phyloP scores from a whole-genome alignment of 306 rosid genomes.

The Fragaria vesca region DNA sequence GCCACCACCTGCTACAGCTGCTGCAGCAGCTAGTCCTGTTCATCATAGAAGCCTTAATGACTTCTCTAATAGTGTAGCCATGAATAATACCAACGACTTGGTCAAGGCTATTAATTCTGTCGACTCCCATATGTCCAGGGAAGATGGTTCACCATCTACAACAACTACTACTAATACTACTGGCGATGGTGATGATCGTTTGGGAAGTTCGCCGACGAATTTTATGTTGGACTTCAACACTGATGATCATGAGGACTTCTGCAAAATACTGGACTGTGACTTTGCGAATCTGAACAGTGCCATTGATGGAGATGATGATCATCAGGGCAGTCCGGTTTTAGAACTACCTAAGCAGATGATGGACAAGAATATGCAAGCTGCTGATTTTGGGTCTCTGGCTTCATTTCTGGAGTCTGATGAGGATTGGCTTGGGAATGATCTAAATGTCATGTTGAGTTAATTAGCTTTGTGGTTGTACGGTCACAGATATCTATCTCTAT shows the following conservation, averaged over 20 bases:
- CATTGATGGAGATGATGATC: not conserved
- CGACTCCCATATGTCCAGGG: not conserved
- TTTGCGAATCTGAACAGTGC: not conserved
- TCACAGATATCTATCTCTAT: not conserved
- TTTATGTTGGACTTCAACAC: constrained; percentile 9
- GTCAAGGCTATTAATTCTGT: not conserved
- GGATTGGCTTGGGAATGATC: constrained; percentile 14
- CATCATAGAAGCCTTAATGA: not conserved
- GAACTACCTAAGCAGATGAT: constrained; percentile 14
- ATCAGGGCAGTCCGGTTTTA: not conserved
- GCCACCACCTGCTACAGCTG: not conserved
- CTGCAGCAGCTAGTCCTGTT: not conserved
- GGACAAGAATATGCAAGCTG: constrained; percentile 5
- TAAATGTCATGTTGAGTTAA: constrained; percentile 5
- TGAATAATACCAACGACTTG: not conserved
- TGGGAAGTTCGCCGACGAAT: not conserved
- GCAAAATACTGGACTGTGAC: constrained; percentile 8
- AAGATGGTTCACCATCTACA: constrained; percentile 1
- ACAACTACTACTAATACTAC: not conserved
- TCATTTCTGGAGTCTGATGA: constrained; percentile 18
- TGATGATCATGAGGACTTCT: constrained; percentile 10
- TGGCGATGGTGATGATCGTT: not conserved
- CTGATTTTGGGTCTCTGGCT: constrained; percentile 13
- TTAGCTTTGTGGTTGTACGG: not conserved
- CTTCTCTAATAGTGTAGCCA: not conserved